These are phyloP conservation scores for Pseudogymnoascus sp. DNA, from an alignment of 2,329 filamentous ascomycete species.

Conservation along the genomic window DNA sequence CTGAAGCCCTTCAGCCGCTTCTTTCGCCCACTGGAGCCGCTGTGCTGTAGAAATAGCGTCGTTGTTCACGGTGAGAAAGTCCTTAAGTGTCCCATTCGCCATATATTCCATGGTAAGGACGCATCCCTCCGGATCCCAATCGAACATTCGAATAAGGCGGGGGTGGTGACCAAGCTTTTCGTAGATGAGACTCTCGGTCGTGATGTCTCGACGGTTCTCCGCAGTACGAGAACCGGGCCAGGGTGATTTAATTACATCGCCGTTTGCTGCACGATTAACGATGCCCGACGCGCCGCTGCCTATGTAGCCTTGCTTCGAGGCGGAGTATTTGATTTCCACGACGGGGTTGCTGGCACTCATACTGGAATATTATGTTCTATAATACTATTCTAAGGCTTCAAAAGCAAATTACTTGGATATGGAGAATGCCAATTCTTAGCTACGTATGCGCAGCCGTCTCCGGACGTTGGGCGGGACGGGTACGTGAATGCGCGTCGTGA, in stretches of 20 bases:
- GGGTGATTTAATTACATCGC: constrained; percentile 18
- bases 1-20: constrained; percentile 30
- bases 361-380: not conserved
- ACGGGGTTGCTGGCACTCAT: not conserved
- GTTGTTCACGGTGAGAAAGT: constrained; percentile 18
- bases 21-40: constrained; percentile 27
- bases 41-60: constrained; percentile 15
- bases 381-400: not conserved
- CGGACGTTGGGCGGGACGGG: not conserved
- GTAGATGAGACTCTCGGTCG: constrained; percentile 24
- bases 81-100: constrained; percentile 23
- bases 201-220: constrained; percentile 17
- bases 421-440: not conserved
- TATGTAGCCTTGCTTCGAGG: constrained; percentile 12
- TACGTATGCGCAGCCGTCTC: not conserved
- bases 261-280: constrained; percentile 13
- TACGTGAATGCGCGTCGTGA: not conserved
- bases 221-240: constrained; percentile 13
- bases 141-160: constrained; percentile 19
- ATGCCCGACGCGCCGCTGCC: constrained; percentile 16
- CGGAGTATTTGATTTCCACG: constrained; percentile 7
- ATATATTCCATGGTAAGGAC: constrained; percentile 26
- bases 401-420: not conserved
- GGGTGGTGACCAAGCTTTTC: constrained; percentile 19
- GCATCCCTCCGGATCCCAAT: constrained; percentile 22